Base-by-base conservation (phyloP, 306 rosid genomes). In the Arachis hypogaea region DNA sequence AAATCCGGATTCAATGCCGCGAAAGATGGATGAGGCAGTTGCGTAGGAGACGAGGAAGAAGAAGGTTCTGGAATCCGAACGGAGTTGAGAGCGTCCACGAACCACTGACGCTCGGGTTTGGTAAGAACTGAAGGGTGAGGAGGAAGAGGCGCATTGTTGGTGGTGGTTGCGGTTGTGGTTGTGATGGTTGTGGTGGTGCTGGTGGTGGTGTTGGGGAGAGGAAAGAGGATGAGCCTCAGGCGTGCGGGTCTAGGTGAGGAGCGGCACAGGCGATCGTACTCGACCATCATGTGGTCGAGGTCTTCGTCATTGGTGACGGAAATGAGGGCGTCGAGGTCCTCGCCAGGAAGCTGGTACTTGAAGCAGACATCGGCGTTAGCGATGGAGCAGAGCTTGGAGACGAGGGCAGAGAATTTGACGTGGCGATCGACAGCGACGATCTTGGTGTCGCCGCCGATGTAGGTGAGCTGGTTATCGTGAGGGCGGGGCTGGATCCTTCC, bases 301-400 rank as follows among this genome's bases (percentile, higher is more conserved):
- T 93, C 97, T 22, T 93, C 98, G 9, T 91, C 94, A 51, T 88
- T 89, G 68, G 88, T 88, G 52, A 93, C 96, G 40, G 98, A 93
- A 63, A 91, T 91, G 71, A 93, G 80, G 6, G 97, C 90, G 61
- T 93, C 97, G 74, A 93, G 97, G 59, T 91, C 98, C 59, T 91
- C 97, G 16, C 96, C 96, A 1, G 92, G 98, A 30, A 89, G 96
- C 66, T 91, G 97, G 75, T 93, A 93, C 82, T 93, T 93, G 79
- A 93, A 80, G 75, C 83, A 86, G 69, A 87, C 58, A 5, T 72
- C 76, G 59, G 74, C 78, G 56, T 71, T 73, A 18, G 82, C 72
- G 40, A 93, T 80, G 28, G 93, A 77, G 3, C 87, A 81, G 29
- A 93, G 92, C 79, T 84, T 91, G 33, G 82, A 36, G 6, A 81